Evolutionary conservation across 2,329 filamentous ascomycete genomes (phyloP).

Genomic region (Talaromyces sp.): DNA sequence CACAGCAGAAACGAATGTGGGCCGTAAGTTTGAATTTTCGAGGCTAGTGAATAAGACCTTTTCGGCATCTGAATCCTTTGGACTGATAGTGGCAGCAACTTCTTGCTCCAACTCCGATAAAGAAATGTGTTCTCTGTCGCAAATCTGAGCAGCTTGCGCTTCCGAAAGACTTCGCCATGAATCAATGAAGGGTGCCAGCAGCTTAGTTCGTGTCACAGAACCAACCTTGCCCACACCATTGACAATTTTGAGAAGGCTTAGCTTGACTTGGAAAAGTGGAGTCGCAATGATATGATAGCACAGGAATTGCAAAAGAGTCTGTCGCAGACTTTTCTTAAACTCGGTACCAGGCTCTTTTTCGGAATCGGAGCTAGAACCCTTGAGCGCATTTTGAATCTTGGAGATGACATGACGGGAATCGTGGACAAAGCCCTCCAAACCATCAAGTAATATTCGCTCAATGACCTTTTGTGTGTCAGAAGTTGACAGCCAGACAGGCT

Average conservation of each 20-base stretch:
- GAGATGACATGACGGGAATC: slow-evolving; percentile 68
- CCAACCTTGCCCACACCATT: slow-evolving; percentile 70
- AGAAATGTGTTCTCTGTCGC: slow-evolving; percentile 48
- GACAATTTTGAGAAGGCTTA: slow-evolving; percentile 67
- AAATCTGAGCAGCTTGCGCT: slow-evolving; percentile 51
- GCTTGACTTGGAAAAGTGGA: slow-evolving; percentile 66
- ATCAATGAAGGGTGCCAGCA: slow-evolving; percentile 70
- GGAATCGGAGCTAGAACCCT: slow-evolving; percentile 42
- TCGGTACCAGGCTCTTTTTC: slow-evolving; percentile 44
- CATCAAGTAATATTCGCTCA: slow-evolving; percentile 65
- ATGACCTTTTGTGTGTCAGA: slow-evolving; percentile 61
- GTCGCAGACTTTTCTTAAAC: slow-evolving; percentile 60
- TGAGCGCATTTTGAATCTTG: slow-evolving; percentile 59
- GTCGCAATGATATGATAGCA: slow-evolving; percentile 68
- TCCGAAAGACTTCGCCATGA: slow-evolving; percentile 62
- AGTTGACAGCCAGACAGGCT: slow-evolving; percentile 50
- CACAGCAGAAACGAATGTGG: slow-evolving; percentile 59
- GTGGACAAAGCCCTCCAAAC: slow-evolving; percentile 79
- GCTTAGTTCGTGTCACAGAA: slow-evolving; percentile 67
- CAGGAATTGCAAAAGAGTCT: slow-evolving; percentile 67
- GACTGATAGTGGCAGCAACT: slow-evolving; percentile 51
- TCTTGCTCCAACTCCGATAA: slow-evolving; percentile 50
- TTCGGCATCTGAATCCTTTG: slow-evolving; percentile 58
- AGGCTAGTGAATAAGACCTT: slow-evolving; percentile 53
- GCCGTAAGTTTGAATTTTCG: slow-evolving; percentile 40